These are phyloP conservation scores for Xylariales sp. DNA, from an alignment of 2,329 filamentous ascomycete genomes.

Conservation along the genomic window DNA sequence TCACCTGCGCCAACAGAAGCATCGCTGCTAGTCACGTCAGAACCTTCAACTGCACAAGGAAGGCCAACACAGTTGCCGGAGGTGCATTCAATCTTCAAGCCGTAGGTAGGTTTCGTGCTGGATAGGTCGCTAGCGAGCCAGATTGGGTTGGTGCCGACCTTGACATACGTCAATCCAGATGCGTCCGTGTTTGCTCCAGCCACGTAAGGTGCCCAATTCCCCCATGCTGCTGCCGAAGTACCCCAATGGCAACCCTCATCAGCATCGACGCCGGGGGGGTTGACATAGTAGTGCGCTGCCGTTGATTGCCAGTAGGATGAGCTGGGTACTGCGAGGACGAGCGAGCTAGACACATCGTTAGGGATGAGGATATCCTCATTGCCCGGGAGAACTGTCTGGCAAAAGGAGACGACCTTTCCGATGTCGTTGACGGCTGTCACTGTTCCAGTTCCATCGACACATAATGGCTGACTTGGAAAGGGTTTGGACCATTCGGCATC, in stretches of 20 bases:
- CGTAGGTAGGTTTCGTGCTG: constrained; percentile 57
- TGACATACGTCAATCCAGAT: constrained; percentile 65
- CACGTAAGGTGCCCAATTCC: constrained; percentile 76
- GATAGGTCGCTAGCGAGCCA: constrained; percentile 55
- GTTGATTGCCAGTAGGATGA: constrained; percentile 67
- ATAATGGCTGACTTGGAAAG: constrained; percentile 64
- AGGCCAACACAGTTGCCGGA: constrained; percentile 63
- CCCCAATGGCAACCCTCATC: constrained; percentile 70
- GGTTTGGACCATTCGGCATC: constrained; percentile 64
- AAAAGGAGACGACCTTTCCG: constrained; percentile 61
- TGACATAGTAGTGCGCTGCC: constrained; percentile 76
- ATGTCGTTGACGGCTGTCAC: constrained; percentile 65
- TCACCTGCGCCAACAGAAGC: constrained; percentile 60
- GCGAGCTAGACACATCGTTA: constrained; percentile 55
- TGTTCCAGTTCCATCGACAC: constrained; percentile 62
- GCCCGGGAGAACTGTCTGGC: constrained; percentile 74
- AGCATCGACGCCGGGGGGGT: constrained; percentile 61
- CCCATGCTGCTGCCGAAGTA: constrained; percentile 53
- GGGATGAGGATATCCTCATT: constrained; percentile 82
- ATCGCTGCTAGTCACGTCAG: constrained; percentile 53
- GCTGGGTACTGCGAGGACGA: constrained; percentile 67
- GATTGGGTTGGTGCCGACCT: constrained; percentile 75
- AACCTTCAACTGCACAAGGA: constrained; percentile 69
- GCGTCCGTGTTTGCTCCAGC: constrained; percentile 68
- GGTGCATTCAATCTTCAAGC: constrained; percentile 66